Evolutionary conservation across 2,329 filamentous ascomycete species (phyloP).

Genomic region (Cladosporium colombiae): DNA sequence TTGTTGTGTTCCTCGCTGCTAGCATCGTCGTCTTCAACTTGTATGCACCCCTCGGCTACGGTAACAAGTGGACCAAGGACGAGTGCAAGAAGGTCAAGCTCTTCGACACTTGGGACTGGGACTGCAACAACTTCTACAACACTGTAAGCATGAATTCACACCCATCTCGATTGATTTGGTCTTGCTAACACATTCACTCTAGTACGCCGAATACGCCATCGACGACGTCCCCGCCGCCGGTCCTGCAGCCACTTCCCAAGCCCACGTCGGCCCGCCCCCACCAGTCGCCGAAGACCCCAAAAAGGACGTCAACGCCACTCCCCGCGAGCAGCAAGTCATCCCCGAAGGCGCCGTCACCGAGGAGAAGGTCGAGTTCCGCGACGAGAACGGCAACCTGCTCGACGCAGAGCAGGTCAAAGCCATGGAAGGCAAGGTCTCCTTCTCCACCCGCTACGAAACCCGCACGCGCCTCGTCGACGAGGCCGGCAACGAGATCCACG

Average conservation of each 20-base stretch:
- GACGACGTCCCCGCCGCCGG: conserved; percentile 26
- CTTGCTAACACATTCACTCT: neutral
- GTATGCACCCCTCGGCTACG: conserved; percentile 89
- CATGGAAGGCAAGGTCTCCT: conserved; percentile 89
- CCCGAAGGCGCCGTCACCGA: conserved; percentile 53
- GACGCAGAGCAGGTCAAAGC: conserved; percentile 79
- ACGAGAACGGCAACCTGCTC: conserved; percentile 88
- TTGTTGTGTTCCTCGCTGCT: conserved; percentile 71
- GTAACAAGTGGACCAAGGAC: conserved; percentile 87
- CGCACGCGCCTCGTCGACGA: conserved; percentile 80
- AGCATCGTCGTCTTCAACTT: conserved; percentile 76
- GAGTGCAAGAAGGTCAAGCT: conserved; percentile 88
- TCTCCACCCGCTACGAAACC: conserved; percentile 96
- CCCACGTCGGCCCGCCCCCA: conserved; percentile 35
- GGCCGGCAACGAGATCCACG: conserved; percentile 72
- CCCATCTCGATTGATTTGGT: neutral
- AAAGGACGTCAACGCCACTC: conserved; percentile 39
- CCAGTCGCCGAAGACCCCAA: conserved; percentile 40
- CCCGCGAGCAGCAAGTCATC: conserved; percentile 9
- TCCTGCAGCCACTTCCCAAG: conserved; percentile 31
- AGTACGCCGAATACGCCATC: conserved; percentile 40
- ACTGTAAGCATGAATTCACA: conserved; percentile 62
- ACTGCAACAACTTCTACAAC: conserved; percentile 90
- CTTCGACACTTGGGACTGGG: conserved; percentile 90
- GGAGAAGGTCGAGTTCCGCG: conserved; percentile 89